A percentile compares a stretch with the other conserved stretches of the same genome.
Conservation (phyloP, 257 asterid genomes). For the Ophiorrhiza pumila region DNA sequence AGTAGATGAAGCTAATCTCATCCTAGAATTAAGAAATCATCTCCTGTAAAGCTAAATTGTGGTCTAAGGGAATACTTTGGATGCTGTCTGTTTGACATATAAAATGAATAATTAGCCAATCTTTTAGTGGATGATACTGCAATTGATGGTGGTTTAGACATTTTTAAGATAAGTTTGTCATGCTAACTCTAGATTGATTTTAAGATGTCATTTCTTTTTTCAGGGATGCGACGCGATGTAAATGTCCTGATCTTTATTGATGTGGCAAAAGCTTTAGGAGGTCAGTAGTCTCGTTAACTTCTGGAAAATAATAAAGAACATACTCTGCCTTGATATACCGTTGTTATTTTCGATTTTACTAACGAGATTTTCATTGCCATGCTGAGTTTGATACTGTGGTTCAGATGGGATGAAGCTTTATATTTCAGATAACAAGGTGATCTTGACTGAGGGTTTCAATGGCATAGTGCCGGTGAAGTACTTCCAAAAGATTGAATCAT, state of each 20-base stretch:
- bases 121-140: too few relatives aligned
- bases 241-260: slow-evolving; percentile 72
- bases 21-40: not conserved
- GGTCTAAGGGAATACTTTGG: not conserved
- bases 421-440: slow-evolving; percentile 80
- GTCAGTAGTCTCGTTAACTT: slow-evolving; percentile 31
- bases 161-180: not conserved
- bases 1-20: not conserved
- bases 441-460: slow-evolving; percentile 85
- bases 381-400: slow-evolving; percentile 9
- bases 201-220: not conserved
- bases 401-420: slow-evolving; percentile 91
- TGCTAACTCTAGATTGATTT: not conserved
- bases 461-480: slow-evolving; percentile 77
- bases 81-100: not conserved
- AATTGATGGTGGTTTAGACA: not conserved
- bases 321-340: too few relatives aligned
- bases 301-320: not conserved
- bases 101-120: not conserved
- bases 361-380: not conserved
- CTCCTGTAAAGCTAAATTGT: not conserved
- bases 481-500: slow-evolving; percentile 72
- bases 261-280: slow-evolving; percentile 82
- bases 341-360: not conserved
- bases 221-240: slow-evolving; percentile 85